Evolutionary conservation across 2,329 filamentous ascomycete species (phyloP), one percentile per base, ranked within the genome.

Genomic region (Ophiocordyceps unilateralis): DNA sequence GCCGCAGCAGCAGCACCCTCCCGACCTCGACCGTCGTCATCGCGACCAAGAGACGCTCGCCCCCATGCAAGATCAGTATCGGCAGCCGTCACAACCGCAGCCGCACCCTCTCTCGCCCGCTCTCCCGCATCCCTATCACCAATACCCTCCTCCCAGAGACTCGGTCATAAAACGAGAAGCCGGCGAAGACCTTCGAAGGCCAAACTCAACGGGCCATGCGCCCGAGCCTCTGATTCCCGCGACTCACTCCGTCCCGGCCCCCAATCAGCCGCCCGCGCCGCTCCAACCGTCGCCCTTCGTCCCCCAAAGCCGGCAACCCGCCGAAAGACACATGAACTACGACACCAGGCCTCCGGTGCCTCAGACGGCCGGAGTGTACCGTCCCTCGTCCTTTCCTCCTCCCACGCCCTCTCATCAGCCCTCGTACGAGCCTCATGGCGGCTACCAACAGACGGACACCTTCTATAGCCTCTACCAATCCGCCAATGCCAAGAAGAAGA

Each of bases 141-240:
- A 62, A 12, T 74, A 69, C 52, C 53, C 63, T 46, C 53, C 63
- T 46, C 60, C 32, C 5, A 36, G 70, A 54, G 72, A 77, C 23
- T 61, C 69, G 41, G 59, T 67, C 51, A 66, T 77, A 58, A 78
- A 78, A 60, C 64, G 72, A 49, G 74, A 78, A 47, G 62, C 66
- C 36, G 60, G 58, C 46, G 70, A 73, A 46, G 68, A 74, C 45
- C 56, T 67, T 48, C 67, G 69, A 47, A 62, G 70, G 43, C 66
- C 69, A n/a, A 70, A 63, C 53, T 74, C 71, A 44, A 72, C 68
- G 28, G 68, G 66, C 45, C 64, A 64, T 58, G 57, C 58, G 48
- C 57, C 57, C 40, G 60, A 63, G 34, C 50, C 51, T 38, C 47
- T 58, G 37, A 52, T 56, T 39, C 58, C 57, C 41, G 50, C 54